phyloP scores from a whole-genome alignment of 139 green algal genomes.

The Coelastrella sp. region DNA sequence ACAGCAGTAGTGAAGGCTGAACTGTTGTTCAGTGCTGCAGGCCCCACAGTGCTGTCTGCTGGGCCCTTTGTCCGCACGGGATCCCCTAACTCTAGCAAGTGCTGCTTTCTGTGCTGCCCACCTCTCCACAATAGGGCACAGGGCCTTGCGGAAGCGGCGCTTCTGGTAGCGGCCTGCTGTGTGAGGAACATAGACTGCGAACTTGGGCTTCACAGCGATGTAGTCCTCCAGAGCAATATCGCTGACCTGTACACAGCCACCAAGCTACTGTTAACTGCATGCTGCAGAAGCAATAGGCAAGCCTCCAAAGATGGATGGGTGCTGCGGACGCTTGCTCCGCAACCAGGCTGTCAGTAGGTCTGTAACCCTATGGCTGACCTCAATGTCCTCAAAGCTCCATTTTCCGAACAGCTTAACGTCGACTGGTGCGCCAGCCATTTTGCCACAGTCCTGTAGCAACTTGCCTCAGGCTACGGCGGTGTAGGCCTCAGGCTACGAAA shows the following conservation, averaged over 20 bases:
- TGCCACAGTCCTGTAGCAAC: slow-evolving; percentile 22
- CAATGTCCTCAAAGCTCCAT: slow-evolving; percentile 97
- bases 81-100: no score
- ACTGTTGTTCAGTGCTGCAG: not conserved
- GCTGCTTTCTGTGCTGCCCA: slow-evolving; percentile 54
- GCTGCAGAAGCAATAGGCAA: not conserved
- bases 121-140: slow-evolving; percentile 99
- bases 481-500: not conserved
- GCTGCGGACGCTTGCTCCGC: not conserved
- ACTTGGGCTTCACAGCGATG: slow-evolving; percentile 98
- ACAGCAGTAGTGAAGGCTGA: no score
- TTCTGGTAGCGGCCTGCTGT: slow-evolving; percentile 98
- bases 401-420: slow-evolving; percentile 95
- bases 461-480: not conserved
- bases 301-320: slow-evolving; percentile 5
- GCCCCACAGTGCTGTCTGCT: not conserved
- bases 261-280: not conserved
- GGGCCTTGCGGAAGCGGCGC: slow-evolving; percentile 99
- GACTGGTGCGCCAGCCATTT: slow-evolving; percentile 44
- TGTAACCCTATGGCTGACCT: slow-evolving; percentile 72
- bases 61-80: no score
- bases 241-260: slow-evolving; percentile 80
- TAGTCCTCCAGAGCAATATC: slow-evolving; percentile 99
- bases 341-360: not conserved
- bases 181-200: slow-evolving; percentile 96